Evolutionary conservation across 768 basidiomycete genomes (phyloP).

Genomic region (Paxillus rubicundulus): DNA sequence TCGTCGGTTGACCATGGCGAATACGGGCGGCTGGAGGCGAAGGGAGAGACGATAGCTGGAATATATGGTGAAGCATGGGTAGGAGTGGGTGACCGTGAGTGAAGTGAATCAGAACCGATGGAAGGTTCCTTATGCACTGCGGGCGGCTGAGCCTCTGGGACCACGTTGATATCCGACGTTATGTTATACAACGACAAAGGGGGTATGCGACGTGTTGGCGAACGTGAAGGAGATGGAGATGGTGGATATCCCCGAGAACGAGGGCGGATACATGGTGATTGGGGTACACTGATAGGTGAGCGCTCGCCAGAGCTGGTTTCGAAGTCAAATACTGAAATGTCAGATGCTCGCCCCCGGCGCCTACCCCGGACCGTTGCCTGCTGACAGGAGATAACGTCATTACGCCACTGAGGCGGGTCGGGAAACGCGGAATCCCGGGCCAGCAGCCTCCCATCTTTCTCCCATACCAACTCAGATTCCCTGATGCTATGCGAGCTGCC

Average conservation of each 20-base stretch:
- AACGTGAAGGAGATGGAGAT: conserved; percentile 48
- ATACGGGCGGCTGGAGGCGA: conserved; percentile 21
- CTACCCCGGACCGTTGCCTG: conserved; percentile 54
- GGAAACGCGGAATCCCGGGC: conserved; percentile 43
- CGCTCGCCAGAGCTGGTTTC: conserved; percentile 24
- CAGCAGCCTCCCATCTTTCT: conserved; percentile 38
- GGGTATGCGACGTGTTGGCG: conserved; percentile 38
- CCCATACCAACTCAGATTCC: conserved; percentile 19
- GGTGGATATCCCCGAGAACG: conserved; percentile 50
- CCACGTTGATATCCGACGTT: conserved; percentile 1
- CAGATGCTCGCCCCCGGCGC: conserved; percentile 52
- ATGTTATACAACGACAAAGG: conserved; percentile 28
- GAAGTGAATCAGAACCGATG: conserved; percentile 8
- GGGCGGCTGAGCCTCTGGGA: conserved; percentile 1
- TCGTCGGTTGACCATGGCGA: conserved; percentile 78
- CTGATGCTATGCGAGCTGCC: conserved; percentile 18
- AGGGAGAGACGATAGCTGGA: conserved; percentile 14
- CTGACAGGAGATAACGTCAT: conserved; percentile 42
- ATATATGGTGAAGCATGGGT: conserved; percentile 30
- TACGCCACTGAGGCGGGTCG: conserved; percentile 58
- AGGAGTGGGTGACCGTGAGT: conserved; percentile 41
- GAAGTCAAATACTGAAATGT: conserved; percentile 36
- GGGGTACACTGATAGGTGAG: conserved; percentile 27
- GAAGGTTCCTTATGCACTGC: conserved; percentile 2
- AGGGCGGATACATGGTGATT: conserved; percentile 41